These are phyloP conservation scores for Mucor mucedo DNA, from an alignment of 371 early-diverging fungal genomes.

Conservation along the genomic window DNA sequence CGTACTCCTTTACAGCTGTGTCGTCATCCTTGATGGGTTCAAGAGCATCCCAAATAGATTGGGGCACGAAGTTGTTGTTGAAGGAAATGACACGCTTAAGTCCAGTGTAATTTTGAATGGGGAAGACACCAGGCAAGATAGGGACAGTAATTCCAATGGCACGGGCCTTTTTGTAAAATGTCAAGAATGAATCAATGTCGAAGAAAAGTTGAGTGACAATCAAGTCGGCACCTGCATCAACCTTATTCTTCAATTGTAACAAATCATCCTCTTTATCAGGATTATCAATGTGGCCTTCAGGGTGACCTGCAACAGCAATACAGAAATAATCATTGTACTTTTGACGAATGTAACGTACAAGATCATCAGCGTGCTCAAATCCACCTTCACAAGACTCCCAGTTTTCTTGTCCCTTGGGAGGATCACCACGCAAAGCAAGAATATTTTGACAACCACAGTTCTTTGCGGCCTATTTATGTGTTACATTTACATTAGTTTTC, in stretches of 20 bases:
- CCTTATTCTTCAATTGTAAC: constrained; percentile 80
- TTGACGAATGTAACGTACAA: constrained; percentile 88
- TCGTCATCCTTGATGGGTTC: constrained; percentile 97
- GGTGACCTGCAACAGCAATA: constrained; percentile 93
- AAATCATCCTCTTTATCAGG: constrained; percentile 80
- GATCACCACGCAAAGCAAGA: constrained; percentile 94
- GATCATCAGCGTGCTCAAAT: constrained; percentile 83
- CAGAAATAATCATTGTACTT: constrained; percentile 94
- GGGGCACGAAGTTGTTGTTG: constrained; percentile 87
- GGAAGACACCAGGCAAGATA: constrained; percentile 95
- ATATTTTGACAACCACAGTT: constrained; percentile 74
- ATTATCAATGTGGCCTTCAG: constrained; percentile 88
- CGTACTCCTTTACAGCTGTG: constrained; percentile 92
- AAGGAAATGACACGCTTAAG: constrained; percentile 87
- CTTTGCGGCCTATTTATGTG: constrained; percentile 72
- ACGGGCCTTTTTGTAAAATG: constrained; percentile 79
- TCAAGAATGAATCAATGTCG: constrained; percentile 82
- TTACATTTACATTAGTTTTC: not conserved
- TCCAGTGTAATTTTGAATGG: constrained; percentile 90
- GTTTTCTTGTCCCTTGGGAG: constrained; percentile 82
- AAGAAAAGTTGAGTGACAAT: constrained; percentile 95
- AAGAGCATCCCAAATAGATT: constrained; percentile 79
- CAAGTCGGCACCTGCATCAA: constrained; percentile 91
- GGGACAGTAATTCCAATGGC: constrained; percentile 85
- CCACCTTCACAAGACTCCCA: constrained; percentile 86